Evolutionary conservation across 371 early-diverging fungal species (phyloP).

Genomic region (Rhizopus microsporus): DNA sequence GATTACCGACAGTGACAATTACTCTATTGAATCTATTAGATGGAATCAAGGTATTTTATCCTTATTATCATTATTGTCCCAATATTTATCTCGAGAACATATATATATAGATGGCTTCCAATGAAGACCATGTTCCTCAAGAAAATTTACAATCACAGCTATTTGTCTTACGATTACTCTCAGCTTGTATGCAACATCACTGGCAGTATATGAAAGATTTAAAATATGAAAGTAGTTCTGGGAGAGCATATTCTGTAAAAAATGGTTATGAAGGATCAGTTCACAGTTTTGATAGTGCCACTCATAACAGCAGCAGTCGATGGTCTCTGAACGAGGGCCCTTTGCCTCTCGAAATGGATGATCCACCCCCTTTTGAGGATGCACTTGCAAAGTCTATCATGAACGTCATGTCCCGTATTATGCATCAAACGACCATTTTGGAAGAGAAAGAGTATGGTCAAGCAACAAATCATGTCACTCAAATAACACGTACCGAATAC

Average conservation of each 20-base stretch:
- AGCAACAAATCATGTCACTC: constrained; percentile 44
- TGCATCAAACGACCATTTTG: constrained; percentile 55
- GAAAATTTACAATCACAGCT: constrained; percentile 75
- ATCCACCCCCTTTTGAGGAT: constrained; percentile 82
- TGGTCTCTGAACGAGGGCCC: constrained; percentile 24
- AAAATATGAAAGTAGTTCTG: constrained; percentile 29
- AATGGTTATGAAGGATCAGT: constrained; percentile 27
- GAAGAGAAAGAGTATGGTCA: constrained; percentile 46
- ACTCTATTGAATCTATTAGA: constrained; percentile 59
- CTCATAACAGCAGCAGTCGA: constrained; percentile 23
- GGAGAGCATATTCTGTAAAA: constrained; percentile 20
- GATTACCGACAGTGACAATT: constrained; percentile 58
- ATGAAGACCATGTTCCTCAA: constrained; percentile 58
- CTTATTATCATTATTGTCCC: neutral
- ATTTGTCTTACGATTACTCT: constrained; percentile 69
- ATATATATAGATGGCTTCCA: constrained; percentile 27
- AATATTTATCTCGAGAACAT: neutral
- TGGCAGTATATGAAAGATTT: constrained; percentile 64
- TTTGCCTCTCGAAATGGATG: constrained; percentile 44
- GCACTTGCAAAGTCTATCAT: constrained; percentile 66
- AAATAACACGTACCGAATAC: constrained; percentile 51
- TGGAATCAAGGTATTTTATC: constrained; percentile 58
- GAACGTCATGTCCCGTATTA: constrained; percentile 62
- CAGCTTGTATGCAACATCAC: constrained; percentile 73
- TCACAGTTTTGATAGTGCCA: constrained; percentile 21